Conservation (phyloP, 2,329 filamentous ascomycete species). For the Colletotrichum truncatum region DNA sequence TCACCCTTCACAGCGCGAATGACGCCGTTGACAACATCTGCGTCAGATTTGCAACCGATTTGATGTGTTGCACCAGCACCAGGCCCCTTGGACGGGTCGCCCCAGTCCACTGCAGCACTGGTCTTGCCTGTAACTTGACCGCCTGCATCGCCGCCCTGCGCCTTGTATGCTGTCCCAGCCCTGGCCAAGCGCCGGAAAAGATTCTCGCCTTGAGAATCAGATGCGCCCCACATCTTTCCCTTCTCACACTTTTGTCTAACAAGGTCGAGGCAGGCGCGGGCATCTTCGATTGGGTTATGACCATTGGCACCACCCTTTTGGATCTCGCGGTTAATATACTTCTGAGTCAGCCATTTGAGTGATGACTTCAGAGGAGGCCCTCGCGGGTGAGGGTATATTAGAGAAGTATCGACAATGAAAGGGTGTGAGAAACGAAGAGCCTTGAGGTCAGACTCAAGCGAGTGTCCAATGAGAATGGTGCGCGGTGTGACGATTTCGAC, state of each 20-base stretch:
- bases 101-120: conserved; percentile 89
- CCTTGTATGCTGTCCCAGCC: conserved; percentile 69
- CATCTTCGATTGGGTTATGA: conserved; percentile 94
- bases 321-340: conserved; percentile 87
- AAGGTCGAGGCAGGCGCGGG: conserved; percentile 88
- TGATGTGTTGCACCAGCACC: conserved; percentile 65
- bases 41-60: conserved; percentile 67
- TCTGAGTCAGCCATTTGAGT: conserved; percentile 87
- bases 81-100: conserved; percentile 72
- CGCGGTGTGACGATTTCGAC: conserved; percentile 76
- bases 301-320: conserved; percentile 80
- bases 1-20: conserved; percentile 69
- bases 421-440: conserved; percentile 89
- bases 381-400: conserved; percentile 89
- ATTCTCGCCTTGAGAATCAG: conserved; percentile 82
- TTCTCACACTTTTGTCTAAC: conserved; percentile 97
- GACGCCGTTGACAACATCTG: conserved; percentile 63
- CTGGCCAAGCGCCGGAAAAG: conserved; percentile 85
- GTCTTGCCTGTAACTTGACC: conserved; percentile 66
- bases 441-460: conserved; percentile 83
- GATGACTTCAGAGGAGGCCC: conserved; percentile 91
- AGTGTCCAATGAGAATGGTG: conserved; percentile 82
- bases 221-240: conserved; percentile 85
- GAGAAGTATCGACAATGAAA: conserved; percentile 90
- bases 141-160: conserved; percentile 65